A percentile compares a stretch with the other conserved stretches of the same genome.
Evolutionary conservation across 257 asterid species (phyloP).

Genomic region (Petunia secreta): DNA sequence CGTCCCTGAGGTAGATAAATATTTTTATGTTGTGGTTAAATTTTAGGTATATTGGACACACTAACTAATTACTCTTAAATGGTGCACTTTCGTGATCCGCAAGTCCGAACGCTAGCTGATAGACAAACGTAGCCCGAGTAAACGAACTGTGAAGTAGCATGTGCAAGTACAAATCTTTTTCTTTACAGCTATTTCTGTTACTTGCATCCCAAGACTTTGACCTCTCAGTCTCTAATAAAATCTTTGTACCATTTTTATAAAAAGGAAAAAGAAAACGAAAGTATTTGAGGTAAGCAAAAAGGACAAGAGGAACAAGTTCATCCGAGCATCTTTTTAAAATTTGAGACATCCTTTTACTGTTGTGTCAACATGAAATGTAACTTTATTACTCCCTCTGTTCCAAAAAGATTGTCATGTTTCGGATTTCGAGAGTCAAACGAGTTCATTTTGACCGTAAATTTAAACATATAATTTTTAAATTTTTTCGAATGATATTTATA

Average conservation of each 20-base stretch:
- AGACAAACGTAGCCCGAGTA: not conserved
- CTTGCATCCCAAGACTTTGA: constrained; percentile 9
- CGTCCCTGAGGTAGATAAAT: too few relatives aligned
- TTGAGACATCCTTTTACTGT: not conserved
- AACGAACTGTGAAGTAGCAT: not conserved
- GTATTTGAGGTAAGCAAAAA: not conserved
- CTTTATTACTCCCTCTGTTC: not conserved
- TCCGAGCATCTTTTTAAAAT: not conserved
- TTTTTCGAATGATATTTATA: too few relatives aligned
- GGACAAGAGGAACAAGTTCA: not conserved
- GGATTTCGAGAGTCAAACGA: too few relatives aligned
- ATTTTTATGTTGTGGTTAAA: too few relatives aligned
- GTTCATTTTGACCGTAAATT: too few relatives aligned
- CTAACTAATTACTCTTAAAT: too few relatives aligned
- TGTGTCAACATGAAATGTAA: not conserved
- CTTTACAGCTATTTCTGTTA: not conserved
- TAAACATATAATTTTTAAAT: too few relatives aligned
- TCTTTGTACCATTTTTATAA: not conserved
- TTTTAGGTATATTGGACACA: too few relatives aligned
- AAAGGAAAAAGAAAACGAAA: not conserved
- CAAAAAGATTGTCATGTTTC: too few relatives aligned
- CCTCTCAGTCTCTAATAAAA: not conserved
- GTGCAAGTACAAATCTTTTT: not conserved
- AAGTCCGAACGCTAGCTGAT: too few relatives aligned
- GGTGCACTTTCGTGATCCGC: too few relatives aligned